Percentiles rank a stretch among this genome's conserved stretches.
phyloP scores from a whole-genome alignment of 805 yeast genomes.

The Kurtzmaniella cleridarum region DNA sequence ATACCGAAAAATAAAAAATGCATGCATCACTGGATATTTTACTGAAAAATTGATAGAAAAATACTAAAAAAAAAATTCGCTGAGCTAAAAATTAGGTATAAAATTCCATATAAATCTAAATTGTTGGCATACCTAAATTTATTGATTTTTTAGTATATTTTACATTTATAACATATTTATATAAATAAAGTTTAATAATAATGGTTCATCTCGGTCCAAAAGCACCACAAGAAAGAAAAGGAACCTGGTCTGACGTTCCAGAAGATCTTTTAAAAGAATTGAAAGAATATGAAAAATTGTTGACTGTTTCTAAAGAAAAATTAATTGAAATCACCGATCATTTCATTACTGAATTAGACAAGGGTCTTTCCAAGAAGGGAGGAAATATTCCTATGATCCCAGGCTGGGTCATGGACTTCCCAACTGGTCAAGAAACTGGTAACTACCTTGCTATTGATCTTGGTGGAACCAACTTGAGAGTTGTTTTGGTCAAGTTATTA shows the following conservation, averaged over 20 bases:
- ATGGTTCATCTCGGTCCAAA: conserved; percentile 88
- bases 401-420: conserved; percentile 92
- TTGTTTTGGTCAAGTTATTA: conserved; percentile 75
- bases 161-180: no score
- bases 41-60: no score
- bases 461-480: conserved; percentile 97
- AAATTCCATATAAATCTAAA: no score
- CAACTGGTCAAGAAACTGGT: conserved; percentile 89
- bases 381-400: conserved; percentile 96
- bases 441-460: conserved; percentile 88
- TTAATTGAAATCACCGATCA: conserved; percentile 66
- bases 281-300: conserved; percentile 50
- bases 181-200: conserved; percentile 3
- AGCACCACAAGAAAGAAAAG: conserved; percentile 75
- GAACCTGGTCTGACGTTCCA: conserved; percentile 57
- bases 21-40: no score
- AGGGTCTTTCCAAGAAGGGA: conserved; percentile 70
- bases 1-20: no score
- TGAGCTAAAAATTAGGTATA: no score
- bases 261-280: conserved; percentile 55
- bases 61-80: no score
- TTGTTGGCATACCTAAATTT: no score
- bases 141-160: no score
- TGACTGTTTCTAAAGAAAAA: conserved; percentile 57
- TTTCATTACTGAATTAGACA: conserved; percentile 72